Evolutionary conservation across 805 yeast species (phyloP).

Genomic region (Spathaspora passalidarum): DNA sequence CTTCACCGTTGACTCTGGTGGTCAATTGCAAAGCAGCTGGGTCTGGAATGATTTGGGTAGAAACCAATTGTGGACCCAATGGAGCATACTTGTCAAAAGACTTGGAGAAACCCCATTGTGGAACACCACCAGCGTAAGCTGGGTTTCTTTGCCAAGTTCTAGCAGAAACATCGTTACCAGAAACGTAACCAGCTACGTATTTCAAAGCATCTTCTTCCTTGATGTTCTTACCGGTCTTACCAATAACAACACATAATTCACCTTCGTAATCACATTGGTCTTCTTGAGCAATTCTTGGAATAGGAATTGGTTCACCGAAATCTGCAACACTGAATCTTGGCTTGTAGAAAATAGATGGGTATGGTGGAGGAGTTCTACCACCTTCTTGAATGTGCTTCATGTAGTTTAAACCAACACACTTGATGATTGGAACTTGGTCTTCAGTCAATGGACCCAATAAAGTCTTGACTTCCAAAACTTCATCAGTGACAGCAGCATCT

Average conservation of each 20-base stretch:
- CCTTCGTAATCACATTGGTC: slow-evolving; percentile 50
- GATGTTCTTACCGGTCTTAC: slow-evolving; percentile 46
- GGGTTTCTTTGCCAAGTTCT: slow-evolving; percentile 54
- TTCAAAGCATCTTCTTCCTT: slow-evolving; percentile 40
- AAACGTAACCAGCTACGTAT: slow-evolving; percentile 50
- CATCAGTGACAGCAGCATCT: slow-evolving; percentile 32
- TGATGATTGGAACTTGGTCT: slow-evolving; percentile 24
- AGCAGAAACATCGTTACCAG: slow-evolving; percentile 56
- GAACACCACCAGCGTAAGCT: slow-evolving; percentile 34
- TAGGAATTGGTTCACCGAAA: slow-evolving; percentile 40
- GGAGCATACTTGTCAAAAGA: slow-evolving; percentile 59
- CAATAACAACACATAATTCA: slow-evolving; percentile 53
- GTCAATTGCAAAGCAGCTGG: slow-evolving; percentile 35
- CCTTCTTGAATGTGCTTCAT: slow-evolving; percentile 41
- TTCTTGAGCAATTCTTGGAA: slow-evolving; percentile 40
- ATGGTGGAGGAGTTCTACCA: slow-evolving; percentile 39
- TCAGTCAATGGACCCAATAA: slow-evolving; percentile 14
- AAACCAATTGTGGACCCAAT: slow-evolving; percentile 51
- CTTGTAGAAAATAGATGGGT: slow-evolving; percentile 51
- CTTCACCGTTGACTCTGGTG: slow-evolving; percentile 46
- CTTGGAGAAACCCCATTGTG: slow-evolving; percentile 52
- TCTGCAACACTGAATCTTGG: slow-evolving; percentile 46
- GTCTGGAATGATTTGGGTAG: slow-evolving; percentile 25
- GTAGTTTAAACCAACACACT: slow-evolving; percentile 54
- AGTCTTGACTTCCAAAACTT: slow-evolving; percentile 15